These are phyloP conservation scores for Coemansia sp. DNA, from an alignment of 192 early-diverging fungal species.

Conservation along the genomic window DNA sequence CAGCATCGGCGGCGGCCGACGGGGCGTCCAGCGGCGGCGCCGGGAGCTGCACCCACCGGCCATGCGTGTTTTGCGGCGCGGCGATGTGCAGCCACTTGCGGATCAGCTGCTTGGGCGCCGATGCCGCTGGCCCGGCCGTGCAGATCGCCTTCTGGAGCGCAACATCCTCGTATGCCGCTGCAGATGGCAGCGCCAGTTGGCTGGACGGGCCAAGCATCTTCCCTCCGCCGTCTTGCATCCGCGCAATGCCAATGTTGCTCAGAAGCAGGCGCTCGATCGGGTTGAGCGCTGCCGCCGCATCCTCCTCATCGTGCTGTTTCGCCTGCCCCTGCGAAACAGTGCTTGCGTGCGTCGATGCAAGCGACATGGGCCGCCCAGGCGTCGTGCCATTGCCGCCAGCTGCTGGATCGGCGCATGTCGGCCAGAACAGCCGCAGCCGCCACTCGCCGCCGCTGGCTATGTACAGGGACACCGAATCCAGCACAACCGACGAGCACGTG, in stretches of 20 bases:
- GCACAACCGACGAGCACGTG: conserved; percentile 1
- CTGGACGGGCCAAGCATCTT: background rate
- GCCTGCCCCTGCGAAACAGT: background rate
- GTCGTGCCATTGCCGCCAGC: background rate
- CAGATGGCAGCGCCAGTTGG: conserved; percentile 3
- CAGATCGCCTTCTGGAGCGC: conserved; percentile 19
- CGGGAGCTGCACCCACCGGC: conserved; percentile 29
- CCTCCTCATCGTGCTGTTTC: background rate
- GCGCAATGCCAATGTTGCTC: conserved; percentile 22
- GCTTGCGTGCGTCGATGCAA: background rate
- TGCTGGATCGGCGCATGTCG: conserved; percentile 15
- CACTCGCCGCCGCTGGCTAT: background rate
- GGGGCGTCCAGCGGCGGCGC: conserved; percentile 15
- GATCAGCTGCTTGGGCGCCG: conserved; percentile 8
- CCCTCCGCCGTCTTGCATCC: conserved; percentile 7
- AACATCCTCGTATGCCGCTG: background rate
- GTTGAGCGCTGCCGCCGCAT: conserved; percentile 14
- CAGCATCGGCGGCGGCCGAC: too few relatives aligned
- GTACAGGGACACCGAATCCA: background rate
- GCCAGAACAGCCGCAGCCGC: conserved; percentile 26
- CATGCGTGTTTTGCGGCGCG: background rate
- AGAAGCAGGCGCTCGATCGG: conserved; percentile 35
- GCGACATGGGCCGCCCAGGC: background rate
- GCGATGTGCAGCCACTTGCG: conserved; percentile 21
- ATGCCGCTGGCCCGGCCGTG: conserved; percentile 18